Conservation (phyloP, 768 basidiomycete genomes). For the Lactarius pseudohatsudake region DNA sequence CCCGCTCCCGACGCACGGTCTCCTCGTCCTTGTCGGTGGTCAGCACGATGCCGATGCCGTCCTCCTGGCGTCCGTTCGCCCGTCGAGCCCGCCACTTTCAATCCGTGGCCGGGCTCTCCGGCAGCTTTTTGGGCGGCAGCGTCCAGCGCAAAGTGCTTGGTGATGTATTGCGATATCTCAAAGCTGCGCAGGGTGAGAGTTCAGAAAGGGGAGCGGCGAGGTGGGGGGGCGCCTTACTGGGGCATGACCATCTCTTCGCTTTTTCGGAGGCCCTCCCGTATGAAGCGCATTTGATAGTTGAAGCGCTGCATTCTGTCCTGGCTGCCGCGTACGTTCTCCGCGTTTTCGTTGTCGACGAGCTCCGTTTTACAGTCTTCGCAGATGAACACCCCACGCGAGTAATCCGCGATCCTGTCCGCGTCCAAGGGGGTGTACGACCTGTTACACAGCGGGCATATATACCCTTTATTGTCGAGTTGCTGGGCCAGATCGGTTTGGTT, state of each 20-base stretch:
- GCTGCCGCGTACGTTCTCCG: slow-evolving; percentile 78
- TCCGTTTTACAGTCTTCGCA: slow-evolving; percentile 90
- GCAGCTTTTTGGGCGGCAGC: slow-evolving; percentile 56
- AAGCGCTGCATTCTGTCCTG: slow-evolving; percentile 97
- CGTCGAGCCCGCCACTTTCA: slow-evolving; percentile 74
- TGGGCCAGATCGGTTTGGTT: slow-evolving; percentile 35
- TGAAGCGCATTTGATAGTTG: slow-evolving; percentile 85
- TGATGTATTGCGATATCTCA: slow-evolving; percentile 82
- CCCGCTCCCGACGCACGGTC: slow-evolving; percentile 67
- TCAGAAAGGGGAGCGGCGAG: neutral
- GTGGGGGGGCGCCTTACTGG: slow-evolving; percentile 48
- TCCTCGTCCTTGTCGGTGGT: slow-evolving; percentile 87
- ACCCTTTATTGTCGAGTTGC: slow-evolving; percentile 98
- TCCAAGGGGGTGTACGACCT: slow-evolving; percentile 85
- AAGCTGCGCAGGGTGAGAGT: slow-evolving; percentile 47
- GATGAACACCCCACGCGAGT: slow-evolving; percentile 57
- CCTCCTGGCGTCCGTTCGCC: slow-evolving; percentile 58
- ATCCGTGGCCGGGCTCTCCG: slow-evolving; percentile 50
- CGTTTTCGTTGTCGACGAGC: slow-evolving; percentile 88
- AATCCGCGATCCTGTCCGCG: slow-evolving; percentile 80
- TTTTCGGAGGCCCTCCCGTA: slow-evolving; percentile 83
- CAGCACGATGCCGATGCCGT: slow-evolving; percentile 83
- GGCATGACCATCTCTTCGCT: slow-evolving; percentile 87
- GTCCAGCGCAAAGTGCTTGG: slow-evolving; percentile 60
- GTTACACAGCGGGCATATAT: slow-evolving; percentile 88